Evolutionary conservation across 306 rosid genomes (phyloP), one percentile per base, ranked within the genome.

Genomic region (Pyrus bretschneideri): DNA sequence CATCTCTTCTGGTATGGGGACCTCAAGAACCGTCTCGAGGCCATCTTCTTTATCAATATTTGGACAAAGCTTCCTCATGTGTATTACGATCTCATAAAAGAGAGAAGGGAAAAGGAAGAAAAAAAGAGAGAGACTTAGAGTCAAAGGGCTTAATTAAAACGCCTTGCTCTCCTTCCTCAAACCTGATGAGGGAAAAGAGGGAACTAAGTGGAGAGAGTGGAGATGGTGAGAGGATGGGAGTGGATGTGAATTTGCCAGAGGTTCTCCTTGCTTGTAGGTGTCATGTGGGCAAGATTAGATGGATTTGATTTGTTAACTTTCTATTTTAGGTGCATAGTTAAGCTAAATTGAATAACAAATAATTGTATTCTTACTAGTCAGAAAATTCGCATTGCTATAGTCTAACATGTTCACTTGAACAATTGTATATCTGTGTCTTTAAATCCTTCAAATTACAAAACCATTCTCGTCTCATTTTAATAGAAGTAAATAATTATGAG

Each of bases 1-100:
- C 93, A 95, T 88, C 81, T 95, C 98, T 76, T 92, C 97, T 0
- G 98, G 98, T 76, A 95, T 87, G 0, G 97, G 97, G 25, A 95
- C 93, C 86, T 95, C 97, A 2, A 95, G 96, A 71, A 95, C 90
- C 0, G 97, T 95, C 81, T 92, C 98, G 57, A 95, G 89, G 69
- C 95, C 93, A 85, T 95, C 98, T 45, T 92, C 98, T 80, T 67
- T 84, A 19, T 92, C 91, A 5, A 90, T 79, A 78, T 92, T 95
- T 13, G 97, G 98, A 84, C 97, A 92, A n/a, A 92, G 91, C 86
- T 93, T 92, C 81, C 95, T 89, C 81, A 92, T 81, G 45, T 75
- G 75, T 59, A 78, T 31, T 40, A 76, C 52, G 78, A 51, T 71
- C 64, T 76, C 83, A 22, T 60, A 13, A 38, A 44, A 75, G 18